Conservation (phyloP, 306 rosid species). For the Purshia tridentata region DNA sequence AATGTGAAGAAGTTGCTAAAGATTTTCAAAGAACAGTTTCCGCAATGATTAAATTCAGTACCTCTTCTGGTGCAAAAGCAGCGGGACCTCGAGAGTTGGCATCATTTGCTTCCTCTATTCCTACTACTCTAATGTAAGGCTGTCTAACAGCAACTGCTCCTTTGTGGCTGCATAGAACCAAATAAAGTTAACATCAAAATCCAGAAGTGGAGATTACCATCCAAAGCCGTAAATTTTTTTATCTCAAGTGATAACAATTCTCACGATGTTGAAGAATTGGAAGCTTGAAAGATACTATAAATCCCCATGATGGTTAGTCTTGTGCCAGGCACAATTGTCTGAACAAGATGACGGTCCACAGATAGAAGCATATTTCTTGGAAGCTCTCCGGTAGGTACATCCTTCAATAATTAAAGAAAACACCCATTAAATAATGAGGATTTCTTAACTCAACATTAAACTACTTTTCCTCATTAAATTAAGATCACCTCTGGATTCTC, state of each 20-base stretch:
- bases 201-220: conserved; percentile 6
- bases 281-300: conserved; percentile 86
- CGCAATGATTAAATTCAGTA: conserved; percentile 30
- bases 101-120: conserved; percentile 80
- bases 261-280: conserved; percentile 77
- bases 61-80: conserved; percentile 73
- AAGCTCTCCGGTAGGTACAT: conserved; percentile 97
- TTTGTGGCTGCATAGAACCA: conserved; percentile 57
- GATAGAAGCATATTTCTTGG: conserved; percentile 96
- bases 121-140: conserved; percentile 94
- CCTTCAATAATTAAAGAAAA: conserved; percentile 56
- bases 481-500: conserved; percentile 88
- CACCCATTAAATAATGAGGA: conserved; percentile 15
- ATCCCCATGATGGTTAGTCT: conserved; percentile 92
- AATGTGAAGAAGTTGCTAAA: conserved; percentile 16
- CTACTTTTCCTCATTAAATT: not conserved
- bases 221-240: conserved; percentile 9
- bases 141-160: conserved; percentile 98
- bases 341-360: conserved; percentile 95
- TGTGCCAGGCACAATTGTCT: conserved; percentile 94
- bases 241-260: conserved; percentile 20
- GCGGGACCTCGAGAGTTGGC: conserved; percentile 71
- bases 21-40: not conserved
- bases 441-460: not conserved
- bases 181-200: conserved; percentile 11